Conservation (phyloP, 495 filamentous ascomycete species). For the Tuber calosporum region DNA sequence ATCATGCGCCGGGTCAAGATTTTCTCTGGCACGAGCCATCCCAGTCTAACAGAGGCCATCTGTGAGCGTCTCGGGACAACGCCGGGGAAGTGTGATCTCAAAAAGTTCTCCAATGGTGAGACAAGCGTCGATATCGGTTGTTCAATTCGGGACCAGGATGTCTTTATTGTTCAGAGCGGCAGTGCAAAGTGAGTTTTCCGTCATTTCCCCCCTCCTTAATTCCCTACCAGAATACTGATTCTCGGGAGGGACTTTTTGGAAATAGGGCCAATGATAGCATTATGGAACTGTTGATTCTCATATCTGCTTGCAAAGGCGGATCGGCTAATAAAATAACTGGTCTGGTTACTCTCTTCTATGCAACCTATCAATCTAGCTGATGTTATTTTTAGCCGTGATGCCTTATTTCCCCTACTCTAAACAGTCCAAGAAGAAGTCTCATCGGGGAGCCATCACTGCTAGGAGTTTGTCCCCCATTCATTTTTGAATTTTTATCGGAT, state of each 20-base stretch:
- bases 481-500: constrained; percentile 3
- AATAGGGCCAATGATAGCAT: constrained; percentile 85
- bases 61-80: constrained; percentile 64
- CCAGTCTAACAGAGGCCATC: constrained; percentile 60
- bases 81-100: constrained; percentile 57
- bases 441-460: constrained; percentile 91
- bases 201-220: constrained; percentile 24
- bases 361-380: constrained; percentile 23
- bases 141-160: constrained; percentile 94
- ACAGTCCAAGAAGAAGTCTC: constrained; percentile 98
- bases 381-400: constrained; percentile 66
- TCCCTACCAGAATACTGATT: constrained; percentile 22
- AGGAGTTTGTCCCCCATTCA: constrained; percentile 48
- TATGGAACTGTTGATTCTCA: constrained; percentile 98
- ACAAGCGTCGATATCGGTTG: constrained; percentile 89
- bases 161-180: constrained; percentile 97
- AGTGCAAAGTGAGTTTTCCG: constrained; percentile 58
- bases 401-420: constrained; percentile 98
- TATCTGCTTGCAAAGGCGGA: constrained; percentile 94
- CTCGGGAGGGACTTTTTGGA: constrained; percentile 15
- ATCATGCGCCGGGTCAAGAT: constrained; percentile 63
- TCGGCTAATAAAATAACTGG: constrained; percentile 97
- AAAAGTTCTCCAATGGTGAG: constrained; percentile 83
- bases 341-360: constrained; percentile 45
- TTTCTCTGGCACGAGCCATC: constrained; percentile 66